Base-by-base conservation (phyloP, 345 rosid species). In the Populus euphratica region DNA sequence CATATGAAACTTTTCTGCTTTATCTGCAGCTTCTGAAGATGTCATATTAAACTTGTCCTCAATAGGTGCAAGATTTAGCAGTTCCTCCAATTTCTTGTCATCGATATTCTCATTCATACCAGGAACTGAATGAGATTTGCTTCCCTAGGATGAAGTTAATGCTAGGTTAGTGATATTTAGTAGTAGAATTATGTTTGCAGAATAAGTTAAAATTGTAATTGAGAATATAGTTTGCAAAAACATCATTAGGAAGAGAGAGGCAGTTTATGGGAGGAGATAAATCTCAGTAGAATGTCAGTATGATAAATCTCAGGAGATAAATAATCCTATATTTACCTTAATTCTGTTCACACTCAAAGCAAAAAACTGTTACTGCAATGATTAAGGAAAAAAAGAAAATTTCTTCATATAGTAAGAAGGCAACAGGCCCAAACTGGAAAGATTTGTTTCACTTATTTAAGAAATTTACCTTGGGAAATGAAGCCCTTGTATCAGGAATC, bases 21-120 rank as follows among this genome's bases (percentile, higher is more conserved):
- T 25, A 25, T 25, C 27, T 25, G 27, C 27, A 25, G 27, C 27
- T 25, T 25, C 27, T 25, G 27, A 25, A 25, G 27, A 70, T 72
- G 35, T 80, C 61, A 74, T 38, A 44, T 70, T 69, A 79, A 69
- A 69, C 65, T 78, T 70, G 79, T 75, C 81, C 71, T 78, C 87
- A 54, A 84, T 21, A 71, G 92, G 89, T 67, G 81, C 72, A 83
- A 82, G 86, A 79, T 85, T 87, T 79, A 83, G 77, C 80, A 78
- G 69, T 47, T 80, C 83, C 80, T 87, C 85, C 87, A 85, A 78
- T 82, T 77, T 81, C 79, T 77, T 84, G 35, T 76, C 49, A 31
- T 54, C 50, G 75, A 77, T 41, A 76, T 72, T 73, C 68, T 80
- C 86, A 72, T 73, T 78, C 41, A 61, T 74, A 44, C 67, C 75